A percentile compares a stretch with the other conserved stretches of the same genome.
Evolutionary conservation across 768 basidiomycete species (phyloP).

Genomic region (Leccinum disarticulatum): DNA sequence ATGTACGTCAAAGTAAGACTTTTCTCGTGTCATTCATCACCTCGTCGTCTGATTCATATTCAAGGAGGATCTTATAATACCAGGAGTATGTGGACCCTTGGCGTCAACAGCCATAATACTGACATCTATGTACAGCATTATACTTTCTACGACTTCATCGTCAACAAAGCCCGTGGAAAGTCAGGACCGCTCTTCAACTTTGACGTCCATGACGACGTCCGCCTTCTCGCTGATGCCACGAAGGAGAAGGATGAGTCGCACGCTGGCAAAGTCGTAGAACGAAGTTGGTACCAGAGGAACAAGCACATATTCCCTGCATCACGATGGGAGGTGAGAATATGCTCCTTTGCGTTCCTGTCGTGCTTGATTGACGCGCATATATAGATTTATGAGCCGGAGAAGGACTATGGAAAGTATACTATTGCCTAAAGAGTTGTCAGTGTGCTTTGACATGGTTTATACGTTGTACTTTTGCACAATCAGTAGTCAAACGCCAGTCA

Average conservation of each 20-base stretch:
- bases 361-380: not conserved
- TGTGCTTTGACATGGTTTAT: not conserved
- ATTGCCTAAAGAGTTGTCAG: conserved; percentile 45
- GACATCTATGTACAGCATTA: conserved; percentile 64
- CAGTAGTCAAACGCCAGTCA: not conserved
- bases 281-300: conserved; percentile 92
- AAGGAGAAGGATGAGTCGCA: conserved; percentile 98
- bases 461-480: not conserved
- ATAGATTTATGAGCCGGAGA: conserved; percentile 91
- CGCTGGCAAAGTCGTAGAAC: conserved; percentile 96
- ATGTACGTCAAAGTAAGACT: conserved; percentile 92
- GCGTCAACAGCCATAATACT: not conserved
- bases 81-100: conserved; percentile 63
- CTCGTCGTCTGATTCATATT: conserved; percentile 6
- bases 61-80: conserved; percentile 96
- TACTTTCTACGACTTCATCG: conserved; percentile 97
- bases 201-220: conserved; percentile 98
- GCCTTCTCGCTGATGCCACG: conserved; percentile 90
- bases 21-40: not conserved
- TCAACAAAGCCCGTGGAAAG: conserved; percentile 98
- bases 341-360: not conserved
- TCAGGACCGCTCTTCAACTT: conserved; percentile 98
- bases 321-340: conserved; percentile 76
- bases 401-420: conserved; percentile 90
- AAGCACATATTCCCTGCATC: conserved; percentile 98